Percentiles rank a stretch among this genome's conserved stretches.
Conservation (phyloP, 2,329 filamentous ascomycete genomes). For the Periconia digitata region DNA sequence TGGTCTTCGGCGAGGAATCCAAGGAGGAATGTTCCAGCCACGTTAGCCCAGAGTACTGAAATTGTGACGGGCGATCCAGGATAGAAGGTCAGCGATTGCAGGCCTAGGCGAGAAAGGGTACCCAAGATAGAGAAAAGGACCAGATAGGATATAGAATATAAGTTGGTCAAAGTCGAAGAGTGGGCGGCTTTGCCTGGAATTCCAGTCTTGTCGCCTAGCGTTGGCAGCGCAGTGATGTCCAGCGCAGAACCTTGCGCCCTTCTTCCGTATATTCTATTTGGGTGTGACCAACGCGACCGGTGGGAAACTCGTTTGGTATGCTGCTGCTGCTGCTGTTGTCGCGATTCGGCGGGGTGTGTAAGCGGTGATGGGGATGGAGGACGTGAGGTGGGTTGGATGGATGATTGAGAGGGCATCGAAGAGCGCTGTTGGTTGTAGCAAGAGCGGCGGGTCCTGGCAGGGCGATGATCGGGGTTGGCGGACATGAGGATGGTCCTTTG, state of each 20-base stretch:
- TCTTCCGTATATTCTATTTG: conserved; percentile 4
- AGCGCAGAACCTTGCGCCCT: conserved; percentile 18
- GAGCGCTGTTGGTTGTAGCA: conserved; percentile 42
- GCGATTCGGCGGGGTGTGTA: no score
- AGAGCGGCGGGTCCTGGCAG: conserved; percentile 23
- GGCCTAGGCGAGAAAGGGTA: conserved; percentile 77
- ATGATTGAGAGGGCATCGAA: conserved; percentile 24
- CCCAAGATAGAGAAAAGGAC: conserved; percentile 84
- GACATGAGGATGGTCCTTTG: no score
- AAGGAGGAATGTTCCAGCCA: conserved; percentile 78
- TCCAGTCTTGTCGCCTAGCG: conserved; percentile 13
- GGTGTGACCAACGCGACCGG: conserved; percentile 3
- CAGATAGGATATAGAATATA: conserved; percentile 75
- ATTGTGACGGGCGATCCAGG: conserved; percentile 74
- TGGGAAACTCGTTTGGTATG: conserved; percentile 7
- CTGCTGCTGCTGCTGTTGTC: background rate
- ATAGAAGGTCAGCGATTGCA: conserved; percentile 79
- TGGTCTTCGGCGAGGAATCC: conserved; percentile 82
- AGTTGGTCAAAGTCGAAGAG: conserved; percentile 36
- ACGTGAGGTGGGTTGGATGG: conserved; percentile 16
- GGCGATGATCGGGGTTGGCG: conserved; percentile 29
- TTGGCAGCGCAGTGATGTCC: conserved; percentile 34
- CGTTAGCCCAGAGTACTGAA: conserved; percentile 83
- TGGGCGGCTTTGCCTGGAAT: conserved; percentile 1
- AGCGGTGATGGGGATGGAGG: conserved; percentile 11